phyloP scores from a whole-genome alignment of 768 basidiomycete genomes.

The Heimioporus sp. region DNA sequence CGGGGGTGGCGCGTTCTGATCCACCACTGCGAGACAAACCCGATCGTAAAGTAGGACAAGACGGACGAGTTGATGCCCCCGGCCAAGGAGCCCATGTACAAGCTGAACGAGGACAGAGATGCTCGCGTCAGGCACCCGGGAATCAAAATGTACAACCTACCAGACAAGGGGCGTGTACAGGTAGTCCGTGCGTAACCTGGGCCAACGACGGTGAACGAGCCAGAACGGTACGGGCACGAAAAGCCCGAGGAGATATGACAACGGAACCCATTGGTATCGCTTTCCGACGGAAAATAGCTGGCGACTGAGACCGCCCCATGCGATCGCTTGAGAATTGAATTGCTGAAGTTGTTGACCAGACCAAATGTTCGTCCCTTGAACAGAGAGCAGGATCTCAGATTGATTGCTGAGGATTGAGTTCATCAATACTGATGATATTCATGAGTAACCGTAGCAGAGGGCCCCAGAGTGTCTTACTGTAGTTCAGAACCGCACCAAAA shows the following conservation, averaged over 20 bases:
- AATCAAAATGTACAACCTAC: conserved; percentile 9
- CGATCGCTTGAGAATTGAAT: conserved; percentile 34
- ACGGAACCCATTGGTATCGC: conserved; percentile 41
- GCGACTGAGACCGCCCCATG: conserved; percentile 39
- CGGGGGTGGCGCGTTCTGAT: conserved; percentile 34
- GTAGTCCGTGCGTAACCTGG: conserved; percentile 27
- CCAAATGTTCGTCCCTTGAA: conserved; percentile 48
- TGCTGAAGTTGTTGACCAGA: conserved; percentile 29
- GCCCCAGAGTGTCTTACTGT: conserved; percentile 26
- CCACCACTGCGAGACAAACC: conserved; percentile 38
- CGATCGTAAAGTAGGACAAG: conserved; percentile 16
- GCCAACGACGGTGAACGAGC: conserved; percentile 38
- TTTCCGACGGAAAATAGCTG: conserved; percentile 32
- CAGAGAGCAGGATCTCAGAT: conserved; percentile 48
- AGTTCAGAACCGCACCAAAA: conserved; percentile 49
- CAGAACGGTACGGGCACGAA: conserved; percentile 40
- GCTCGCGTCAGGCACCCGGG: neutral
- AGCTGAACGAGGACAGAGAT: neutral
- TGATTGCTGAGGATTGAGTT: conserved; percentile 54
- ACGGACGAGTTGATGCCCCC: conserved; percentile 27
- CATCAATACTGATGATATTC: conserved; percentile 48
- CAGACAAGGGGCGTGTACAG: conserved; percentile 31
- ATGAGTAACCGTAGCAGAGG: neutral
- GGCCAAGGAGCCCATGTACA: conserved; percentile 14
- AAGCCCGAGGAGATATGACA: conserved; percentile 33